These are phyloP conservation scores for Kregervanrija delftensis DNA, from an alignment of 805 yeast species.

Conservation along the genomic window DNA sequence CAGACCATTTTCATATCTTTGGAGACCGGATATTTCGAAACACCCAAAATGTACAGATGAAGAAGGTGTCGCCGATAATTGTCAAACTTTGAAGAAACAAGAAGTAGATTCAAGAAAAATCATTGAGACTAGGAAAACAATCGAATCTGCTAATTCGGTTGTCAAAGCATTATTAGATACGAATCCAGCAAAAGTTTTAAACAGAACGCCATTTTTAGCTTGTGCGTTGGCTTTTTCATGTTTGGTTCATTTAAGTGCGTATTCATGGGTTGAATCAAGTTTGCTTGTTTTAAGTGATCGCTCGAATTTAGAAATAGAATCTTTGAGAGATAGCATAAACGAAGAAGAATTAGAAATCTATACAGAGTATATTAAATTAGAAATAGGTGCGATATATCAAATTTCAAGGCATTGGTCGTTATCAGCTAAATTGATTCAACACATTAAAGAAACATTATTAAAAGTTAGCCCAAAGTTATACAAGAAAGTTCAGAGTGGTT, in stretches of 20 bases:
- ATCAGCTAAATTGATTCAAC: constrained; percentile 39
- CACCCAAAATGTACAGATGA: constrained; percentile 32
- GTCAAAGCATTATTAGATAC: constrained; percentile 41
- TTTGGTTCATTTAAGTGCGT: constrained; percentile 45
- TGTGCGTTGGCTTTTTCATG: constrained; percentile 49
- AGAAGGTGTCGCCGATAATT: constrained; percentile 22
- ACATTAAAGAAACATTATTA: constrained; percentile 38
- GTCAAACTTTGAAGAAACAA: constrained; percentile 26
- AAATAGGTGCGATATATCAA: constrained; percentile 41
- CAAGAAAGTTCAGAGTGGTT: constrained; percentile 29
- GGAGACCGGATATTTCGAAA: constrained; percentile 42
- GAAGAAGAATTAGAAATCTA: constrained; percentile 35
- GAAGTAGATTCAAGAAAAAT: constrained; percentile 37
- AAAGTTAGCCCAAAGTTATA: constrained; percentile 37
- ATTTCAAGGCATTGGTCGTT: constrained; percentile 47
- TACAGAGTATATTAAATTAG: constrained; percentile 42
- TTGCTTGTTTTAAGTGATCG: constrained; percentile 9
- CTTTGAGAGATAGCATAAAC: constrained; percentile 22
- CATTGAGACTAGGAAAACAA: constrained; percentile 46
- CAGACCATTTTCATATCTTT: constrained; percentile 45
- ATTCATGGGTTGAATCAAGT: constrained; percentile 43
- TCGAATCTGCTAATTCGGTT: constrained; percentile 46
- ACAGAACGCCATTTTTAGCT: constrained; percentile 45
- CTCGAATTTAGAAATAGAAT: constrained; percentile 6
- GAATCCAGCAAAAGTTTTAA: constrained; percentile 34